Evolutionary conservation across 495 filamentous ascomycete genomes (phyloP), one percentile per base, ranked within the genome.

Genomic region (Tuber calosporum): DNA sequence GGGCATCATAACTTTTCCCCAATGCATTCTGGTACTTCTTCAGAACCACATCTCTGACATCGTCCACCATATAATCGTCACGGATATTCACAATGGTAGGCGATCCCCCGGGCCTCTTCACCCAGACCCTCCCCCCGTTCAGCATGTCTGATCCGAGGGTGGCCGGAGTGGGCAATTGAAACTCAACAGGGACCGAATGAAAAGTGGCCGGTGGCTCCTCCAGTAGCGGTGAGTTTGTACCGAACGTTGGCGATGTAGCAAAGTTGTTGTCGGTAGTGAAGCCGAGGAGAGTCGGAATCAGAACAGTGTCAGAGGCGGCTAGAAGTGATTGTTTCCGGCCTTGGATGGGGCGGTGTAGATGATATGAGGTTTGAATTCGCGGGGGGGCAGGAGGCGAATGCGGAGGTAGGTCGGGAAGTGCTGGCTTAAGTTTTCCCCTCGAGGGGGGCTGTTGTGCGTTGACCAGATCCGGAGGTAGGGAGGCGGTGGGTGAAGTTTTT

Each of bases 21-120:
- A 99, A 84, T 13, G 93, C 94, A 83, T 99, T 99, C 69, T 88
- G 89, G 82, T 97, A 99, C 84, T 97, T 98, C 76, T 87, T 88
- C 77, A 99, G 84, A 38, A 98, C 93, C 87, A 93, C 88, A 77
- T 97, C 96, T 72, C 94, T 89, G 70, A 96, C 90, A 84, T 97
- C 96, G 80, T 99, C 95, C 30, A 98, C 95, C 83, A 99, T 82
- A 78, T 96, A 92, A 80, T 97, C 93, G 79, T 94, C 91, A 73
- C 88, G 86, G 76, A 96, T 91, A 67, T 91, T 89, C 53, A 99
- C 91, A 76, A 93, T 84, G 37, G 95, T 99, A 72, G 95, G 89
- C 58, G 94, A 97, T 62, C 88, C 92, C 73, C 89, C 87, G 19
- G 90, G 90, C 74, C 95, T 86, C 84, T 90, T 94, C 76, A 98